These are phyloP conservation scores for Arctostaphylos glauca DNA, from an alignment of 148 eudicot species.

Conservation along the genomic window DNA sequence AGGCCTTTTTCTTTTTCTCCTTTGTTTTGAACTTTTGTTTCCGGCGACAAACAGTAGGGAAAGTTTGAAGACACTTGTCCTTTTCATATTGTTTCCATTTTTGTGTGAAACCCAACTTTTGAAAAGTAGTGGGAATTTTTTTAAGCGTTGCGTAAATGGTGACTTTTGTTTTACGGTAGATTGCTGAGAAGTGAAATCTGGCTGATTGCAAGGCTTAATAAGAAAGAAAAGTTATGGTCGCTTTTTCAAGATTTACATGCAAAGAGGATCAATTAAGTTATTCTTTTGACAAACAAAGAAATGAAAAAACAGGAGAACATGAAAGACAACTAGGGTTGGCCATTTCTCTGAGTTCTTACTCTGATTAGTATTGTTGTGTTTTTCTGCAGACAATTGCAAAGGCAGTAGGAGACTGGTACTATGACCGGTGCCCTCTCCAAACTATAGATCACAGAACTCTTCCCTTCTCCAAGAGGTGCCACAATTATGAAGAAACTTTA, in stretches of 20 bases:
- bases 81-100: background rate
- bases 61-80: background rate
- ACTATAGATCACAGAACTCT: slow-evolving; percentile 67
- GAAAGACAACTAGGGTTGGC: background rate
- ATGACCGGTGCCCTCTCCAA: slow-evolving; percentile 55
- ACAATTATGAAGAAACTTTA: slow-evolving; percentile 17
- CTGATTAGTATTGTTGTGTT: background rate
- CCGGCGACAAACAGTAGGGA: background rate
- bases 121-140: background rate
- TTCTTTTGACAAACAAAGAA: background rate
- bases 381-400: slow-evolving; percentile 65
- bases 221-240: background rate
- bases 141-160: background rate
- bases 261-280: background rate
- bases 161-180: background rate
- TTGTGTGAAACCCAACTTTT: background rate
- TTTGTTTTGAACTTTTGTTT: background rate
- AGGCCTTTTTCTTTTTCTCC: background rate
- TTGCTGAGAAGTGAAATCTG: too few relatives aligned
- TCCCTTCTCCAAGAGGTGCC: slow-evolving; percentile 79
- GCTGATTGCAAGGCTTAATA: too few relatives aligned
- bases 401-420: slow-evolving; percentile 89
- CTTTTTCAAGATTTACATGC: background rate
- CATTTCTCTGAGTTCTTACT: background rate
- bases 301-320: background rate